Evolutionary conservation across 345 rosid genomes (phyloP).

Genomic region (Lenwebbia sp.): DNA sequence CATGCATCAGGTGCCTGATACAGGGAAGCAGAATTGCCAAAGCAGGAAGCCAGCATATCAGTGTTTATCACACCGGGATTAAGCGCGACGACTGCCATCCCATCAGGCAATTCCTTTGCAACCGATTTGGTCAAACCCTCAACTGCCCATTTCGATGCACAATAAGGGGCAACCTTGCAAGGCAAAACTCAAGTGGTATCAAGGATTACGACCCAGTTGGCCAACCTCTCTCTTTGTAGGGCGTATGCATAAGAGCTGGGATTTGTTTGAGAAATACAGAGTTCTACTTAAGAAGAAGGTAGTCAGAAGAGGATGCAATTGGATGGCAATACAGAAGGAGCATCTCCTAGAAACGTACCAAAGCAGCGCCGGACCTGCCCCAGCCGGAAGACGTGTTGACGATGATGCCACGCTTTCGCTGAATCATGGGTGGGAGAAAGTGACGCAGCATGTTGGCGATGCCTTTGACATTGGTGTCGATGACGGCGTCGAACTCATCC

Average conservation of each 20-base stretch:
- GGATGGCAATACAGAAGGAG: background rate
- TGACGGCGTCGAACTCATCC: slow-evolving; percentile 83
- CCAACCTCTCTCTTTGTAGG: no score
- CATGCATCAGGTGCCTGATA: slow-evolving; percentile 92
- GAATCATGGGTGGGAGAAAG: slow-evolving; percentile 81
- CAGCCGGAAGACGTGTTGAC: slow-evolving; percentile 95
- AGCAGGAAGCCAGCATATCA: slow-evolving; percentile 83
- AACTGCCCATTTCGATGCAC: slow-evolving; percentile 97
- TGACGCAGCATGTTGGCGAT: slow-evolving; percentile 76
- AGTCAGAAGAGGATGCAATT: background rate
- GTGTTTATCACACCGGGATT: slow-evolving; percentile 94
- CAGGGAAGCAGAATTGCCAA: slow-evolving; percentile 64
- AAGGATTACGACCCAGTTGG: no score
- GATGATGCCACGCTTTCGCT: slow-evolving; percentile 67
- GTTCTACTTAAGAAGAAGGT: background rate
- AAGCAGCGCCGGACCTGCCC: slow-evolving; percentile 97
- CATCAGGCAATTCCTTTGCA: slow-evolving; percentile 83
- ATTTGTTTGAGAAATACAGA: background rate
- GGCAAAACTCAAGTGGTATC: background rate
- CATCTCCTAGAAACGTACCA: slow-evolving; percentile 35
- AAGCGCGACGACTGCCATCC: slow-evolving; percentile 81
- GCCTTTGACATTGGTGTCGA: slow-evolving; percentile 88
- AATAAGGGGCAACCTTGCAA: slow-evolving; percentile 89
- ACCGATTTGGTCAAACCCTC: slow-evolving; percentile 92
- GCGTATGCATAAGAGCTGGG: background rate